Conservation (phyloP, 805 yeast genomes). For the Saccharomycopsis javanensis region DNA sequence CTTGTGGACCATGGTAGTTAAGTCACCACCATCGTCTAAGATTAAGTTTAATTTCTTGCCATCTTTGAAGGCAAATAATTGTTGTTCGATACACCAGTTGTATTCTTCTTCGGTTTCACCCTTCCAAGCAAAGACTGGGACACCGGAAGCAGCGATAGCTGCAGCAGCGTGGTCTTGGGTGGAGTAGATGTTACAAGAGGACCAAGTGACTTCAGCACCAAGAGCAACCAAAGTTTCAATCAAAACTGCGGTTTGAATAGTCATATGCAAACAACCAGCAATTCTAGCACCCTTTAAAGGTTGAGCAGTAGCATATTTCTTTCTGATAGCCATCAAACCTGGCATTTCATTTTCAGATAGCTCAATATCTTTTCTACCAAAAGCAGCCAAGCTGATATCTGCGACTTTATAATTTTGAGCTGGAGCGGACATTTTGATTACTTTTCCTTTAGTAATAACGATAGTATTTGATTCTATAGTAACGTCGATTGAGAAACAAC, state of each 20-base stretch:
- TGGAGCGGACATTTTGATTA: constrained; percentile 41
- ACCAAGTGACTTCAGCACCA: constrained; percentile 99
- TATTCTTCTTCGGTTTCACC: constrained; percentile 99
- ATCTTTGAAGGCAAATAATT: constrained; percentile 95
- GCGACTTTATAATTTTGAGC: constrained; percentile 86
- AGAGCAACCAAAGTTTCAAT: constrained; percentile 94
- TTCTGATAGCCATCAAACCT: constrained; percentile 96
- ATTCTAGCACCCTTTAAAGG: constrained; percentile 98
- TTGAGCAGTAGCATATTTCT: constrained; percentile 80
- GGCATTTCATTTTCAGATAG: constrained; percentile 99
- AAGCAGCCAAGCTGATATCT: constrained; percentile 96
- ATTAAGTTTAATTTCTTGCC: constrained; percentile 90
- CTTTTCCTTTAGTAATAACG: too few species aligned
- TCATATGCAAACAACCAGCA: constrained; percentile 99
- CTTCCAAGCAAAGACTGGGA: constrained; percentile 99
- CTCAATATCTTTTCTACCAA: constrained; percentile 99
- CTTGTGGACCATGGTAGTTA: constrained; percentile 92
- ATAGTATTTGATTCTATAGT: too few species aligned
- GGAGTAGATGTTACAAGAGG: constrained; percentile 98
- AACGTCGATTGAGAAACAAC: too few species aligned
- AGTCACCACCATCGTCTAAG: constrained; percentile 98
- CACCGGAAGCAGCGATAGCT: constrained; percentile 98
- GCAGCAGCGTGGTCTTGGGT: constrained; percentile 99
- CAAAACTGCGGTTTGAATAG: constrained; percentile 97
- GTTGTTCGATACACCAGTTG: constrained; percentile 99